Evolutionary conservation across 2,329 filamentous ascomycete genomes (phyloP), one percentile per base, ranked within the genome.

Genomic region (Aspergillus oerlinghausenensis): DNA sequence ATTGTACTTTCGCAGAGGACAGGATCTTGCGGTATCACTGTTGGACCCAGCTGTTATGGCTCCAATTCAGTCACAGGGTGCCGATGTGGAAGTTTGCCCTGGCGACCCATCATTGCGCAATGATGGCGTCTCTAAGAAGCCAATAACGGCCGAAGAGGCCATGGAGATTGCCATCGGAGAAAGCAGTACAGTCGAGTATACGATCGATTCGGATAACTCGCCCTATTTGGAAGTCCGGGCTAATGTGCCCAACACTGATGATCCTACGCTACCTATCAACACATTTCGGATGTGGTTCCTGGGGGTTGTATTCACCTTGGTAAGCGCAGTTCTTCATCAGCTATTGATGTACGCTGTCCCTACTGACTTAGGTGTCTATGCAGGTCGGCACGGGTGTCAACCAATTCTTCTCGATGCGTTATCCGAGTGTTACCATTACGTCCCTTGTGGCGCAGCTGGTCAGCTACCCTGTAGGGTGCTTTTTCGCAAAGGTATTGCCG

Each of bases 361-460:
- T 25, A 11, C 9, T 42, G 17, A 21, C 21, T 57, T 47, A 54
- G 14, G 42, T 23, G 5, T 3, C 29, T 49, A 38, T n/a, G 8
- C 17, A 58, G 55, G 25, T 65, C 35, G 76, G 75, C 19, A 72
- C 77, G 8, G 77, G 73, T 2, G 73, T 79, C 42, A 78, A 79
- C 57, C 75, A 78, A 53, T 77, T 80, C 65, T 79, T 79, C 65
- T 71, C 70, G 9, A 67, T 79, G 54, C 72, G 77, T 11, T 78
- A 79, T 56, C 77, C 77, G 0, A 71, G 73, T 11, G 73, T 80
- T 11, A 70, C 71, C 51, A 78, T 79, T 50, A 74, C 75, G 3
- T 73, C 75, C 0, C 68, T 78, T 11, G 77, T 79, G 0, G 75
- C 77, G 0, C 75, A 79, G 65, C 64, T 79, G 23, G 61, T 79